Evolutionary conservation across 2,329 filamentous ascomycete genomes (phyloP), one percentile per base, ranked within the genome.

Genomic region (Aspergillus floridensis): DNA sequence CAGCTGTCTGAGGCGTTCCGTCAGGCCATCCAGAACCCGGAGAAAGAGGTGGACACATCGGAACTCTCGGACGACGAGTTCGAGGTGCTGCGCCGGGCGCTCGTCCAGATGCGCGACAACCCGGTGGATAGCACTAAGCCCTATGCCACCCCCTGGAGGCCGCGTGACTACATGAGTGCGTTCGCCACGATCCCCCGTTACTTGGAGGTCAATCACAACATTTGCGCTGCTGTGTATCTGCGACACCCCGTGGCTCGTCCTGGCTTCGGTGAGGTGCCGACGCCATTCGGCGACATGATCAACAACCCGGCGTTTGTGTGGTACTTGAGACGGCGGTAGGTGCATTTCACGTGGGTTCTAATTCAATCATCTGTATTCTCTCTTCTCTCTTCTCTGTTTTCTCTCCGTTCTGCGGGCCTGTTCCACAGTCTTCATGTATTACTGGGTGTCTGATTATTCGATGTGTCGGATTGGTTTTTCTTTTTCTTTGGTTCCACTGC

Each of bases 111-210:
- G 70, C 80, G 82, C 58, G 86, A 92, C 72, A 96, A 97, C 77
- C 89, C 91, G 0, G 77, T 88, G 60, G 91, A 97, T 76, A 75
- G 78, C 26, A 79, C 76, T 59, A 96, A 96, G 78, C 91, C 95
- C 3, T 99, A 99, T 74, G 84, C 84, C 4, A 97, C 93, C 1
- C 95, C 95, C 12, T 99, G 95, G 95, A 80, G 84, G 65, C 95
- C 95, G 12, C 84, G 92, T 58, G 84, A 89, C 55, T 98, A 86
- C 77, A 96, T 99, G 90, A 83, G 86, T 54, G 88, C 93, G 0
- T 99, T 99, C 77, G 92, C 93, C 24, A 97, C 96, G 77, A 92
- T 99, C 66, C 95, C 95, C 11, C 83, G 90, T 56, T 99, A 98
- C 76, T 85, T 99, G 61, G 96, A 99, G 79, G 95, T 99, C 68